Evolutionary conservation across 768 basidiomycete species (phyloP), one percentile per base, ranked within the genome.

Genomic region (Hygrophoropsis aurantiaca): DNA sequence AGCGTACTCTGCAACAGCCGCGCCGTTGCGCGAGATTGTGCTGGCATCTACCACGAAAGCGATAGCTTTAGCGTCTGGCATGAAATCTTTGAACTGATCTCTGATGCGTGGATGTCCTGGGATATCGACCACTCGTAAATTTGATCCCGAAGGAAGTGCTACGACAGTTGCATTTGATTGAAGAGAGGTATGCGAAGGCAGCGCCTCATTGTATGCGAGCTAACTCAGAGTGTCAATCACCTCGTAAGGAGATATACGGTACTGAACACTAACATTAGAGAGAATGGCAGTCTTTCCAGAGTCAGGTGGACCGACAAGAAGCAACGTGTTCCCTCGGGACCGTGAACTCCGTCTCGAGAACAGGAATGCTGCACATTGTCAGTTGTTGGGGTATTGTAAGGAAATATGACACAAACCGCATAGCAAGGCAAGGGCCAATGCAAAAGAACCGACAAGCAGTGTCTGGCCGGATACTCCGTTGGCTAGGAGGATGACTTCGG

Each of bases 91-190:
- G 59, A 90, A 87, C 57, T 90, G 87, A 56, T 79, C 79, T 24
- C 89, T 69, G 46, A 93, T 77, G 34, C 90, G 79, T 9, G 90
- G 86, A 62, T 93, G 90, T n/a, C 90, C 90, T 7, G 90, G 90
- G 34, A 93, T 67, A 63, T 93, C 90, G 15, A 90, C 70, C 11
- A 87, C 65, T 33, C 72, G 77, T 37, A 86, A 59, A 11, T 65
- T 58, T 54, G 75, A 78, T 35, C 69, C 71, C 2, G 69, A 51
- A 5, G 66, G 60, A n/a, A 84, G 54, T 5, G 65, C 49, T 26
- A 84, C 61, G 4, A 73, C 53, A 4, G 80, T 76, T 1, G 74
- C 67, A 61, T 90, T 93, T 4, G 76, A 74, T 62, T 93, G 90
- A 59, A 93, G 70, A 0, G 90, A 92, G 3, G 87, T 81, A 54